Evolutionary conservation across 2,329 filamentous ascomycete genomes (phyloP), one percentile per base, ranked within the genome.

Genomic region (Epichloe sp.): DNA sequence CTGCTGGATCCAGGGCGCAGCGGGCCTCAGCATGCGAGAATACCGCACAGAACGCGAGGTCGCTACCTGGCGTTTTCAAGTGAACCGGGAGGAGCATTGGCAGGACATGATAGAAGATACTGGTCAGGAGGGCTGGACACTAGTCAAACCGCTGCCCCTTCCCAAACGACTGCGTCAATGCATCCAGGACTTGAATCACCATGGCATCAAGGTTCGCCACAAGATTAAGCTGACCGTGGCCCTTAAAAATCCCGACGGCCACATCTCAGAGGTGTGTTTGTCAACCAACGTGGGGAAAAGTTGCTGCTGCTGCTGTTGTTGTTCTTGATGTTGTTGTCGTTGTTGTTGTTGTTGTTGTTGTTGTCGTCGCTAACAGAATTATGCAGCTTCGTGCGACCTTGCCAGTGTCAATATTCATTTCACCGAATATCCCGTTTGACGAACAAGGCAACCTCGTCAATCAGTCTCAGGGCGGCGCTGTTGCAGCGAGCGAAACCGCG

Each of bases 391-490:
- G 91, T 49, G 91, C 91, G 45, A 93, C 89, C 42, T 79, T 97
- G 35, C 90, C 93, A 1, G 79, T 97, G 15, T 88, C 88, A 50
- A 83, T 98, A 40, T 96, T 95, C 69, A 96, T 97, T 58, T 98
- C 93, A 5, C 91, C 93, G 0, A 93, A 93, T 62, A 82, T 95
- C 60, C 85, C 88, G 0, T 79, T 96, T 38, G 88, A 93, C 60
- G 88, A 95, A 49, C 80, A 91, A 54, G 93, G 95, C 59, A 84
- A 86, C 59, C 76, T 97, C 2, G 73, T 87, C 49, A 75, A 77
- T 49, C 77, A 81, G 60, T 72, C 72, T n/a, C 74, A 77, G 59
- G 73, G 62, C 63, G 71, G 53, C 68, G 74, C 58, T 64, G 70
- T 70, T 11, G 49, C 56, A 10, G 72, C 77, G 44, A 71, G 74